Base-by-base conservation (phyloP, 208 protist genomes). In the Crithidia mellificae region DNA sequence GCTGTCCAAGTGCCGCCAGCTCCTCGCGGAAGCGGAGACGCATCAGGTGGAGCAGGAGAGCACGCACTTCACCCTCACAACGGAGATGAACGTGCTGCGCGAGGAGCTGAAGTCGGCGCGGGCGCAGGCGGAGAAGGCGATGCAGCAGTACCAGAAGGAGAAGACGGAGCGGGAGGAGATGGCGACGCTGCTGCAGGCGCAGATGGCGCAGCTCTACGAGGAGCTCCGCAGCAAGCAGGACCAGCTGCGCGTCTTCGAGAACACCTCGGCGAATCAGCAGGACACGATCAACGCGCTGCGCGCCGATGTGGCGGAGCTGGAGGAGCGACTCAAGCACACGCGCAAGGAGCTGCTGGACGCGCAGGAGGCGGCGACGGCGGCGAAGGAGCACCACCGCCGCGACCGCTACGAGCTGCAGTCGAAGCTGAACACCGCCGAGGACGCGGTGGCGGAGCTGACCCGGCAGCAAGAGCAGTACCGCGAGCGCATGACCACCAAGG, bases 21-120 rank as follows among this genome's bases (percentile, higher is more conserved):
- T 77, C 19, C 68, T 90, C 17, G 68, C 74, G 20, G 74, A 86
- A 53, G 80, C 78, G n/a, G 79, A 87, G 61, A 71, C 69, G 52
- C 71, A 50, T 12, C 61, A 80, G 58, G 56, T 74, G 34, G 74
- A 80, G 59, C 61, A 83, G 39, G 72, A 78, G 24, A 63, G 63
- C 61, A 61, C 65, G 5, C 29, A 78, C 46, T 63, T 83, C 54
- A 56, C 63, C 34, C 55, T 85, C 11, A 52, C 55, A 22, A 65
- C 54, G 27, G 52, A 85, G 58, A 27, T 56, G 30, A 38, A 53
- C 20, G 32, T 61, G 27, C 50, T 62, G 57, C 63, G 80, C 41
- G 66, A 75, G 58, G 47, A 78, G 77, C 63, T 82, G 53, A 67
- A 69, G 56, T 24, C 76, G 2, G 62, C 52, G 24, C 43, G 46